Base-by-base conservation (phyloP, 768 basidiomycete species). In the Hortiboletus flavorubellus region DNA sequence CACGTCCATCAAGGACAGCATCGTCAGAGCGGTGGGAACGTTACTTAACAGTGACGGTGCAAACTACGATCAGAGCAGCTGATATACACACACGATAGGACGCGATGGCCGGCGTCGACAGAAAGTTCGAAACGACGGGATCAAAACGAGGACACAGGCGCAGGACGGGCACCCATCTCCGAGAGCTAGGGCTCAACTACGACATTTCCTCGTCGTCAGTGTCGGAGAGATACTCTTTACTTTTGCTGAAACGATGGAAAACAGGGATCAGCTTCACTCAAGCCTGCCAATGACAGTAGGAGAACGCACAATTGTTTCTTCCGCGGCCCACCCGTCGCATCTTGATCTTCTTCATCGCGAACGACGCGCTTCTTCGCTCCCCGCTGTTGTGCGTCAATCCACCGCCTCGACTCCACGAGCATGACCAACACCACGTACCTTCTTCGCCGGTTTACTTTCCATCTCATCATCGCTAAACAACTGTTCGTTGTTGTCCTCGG, bases 221-320 rank as follows among this genome's bases (percentile, higher is more conserved):
- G 67, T 94, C 91, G 8, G 87, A 87, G 46, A 96, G 82, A 70
- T 85, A 80, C 63, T 86, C 93, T 71, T 91, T 93, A 65, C 90
- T 93, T 78, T 94, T 95, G 67, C 93, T 94, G 48, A 58, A 21
- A 18, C 38, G 43, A 31, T 37, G 11, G 55, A 41, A 59, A 30
- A 37, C 41, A n/a, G 26, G 9, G 58, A 47, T 57, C 41, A 48
- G 41, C 26, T 51, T 31, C 49, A 11, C 18, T 11, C 16, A 35
- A 9, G 16, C 16, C 26, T 4, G 31, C 30, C 15, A 14, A 14
- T 6, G 11, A 2, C 3, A 16, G 40, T 10, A 34, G 46, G 11
- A 5, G 14, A n/a, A 78, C 86, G 62, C 59, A 89, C 88, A 82
- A 87, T 69, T 87, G 86, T 69, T 88, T 91, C 75, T 87, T 90